These are phyloP conservation scores for Aegilops longissima DNA, from an alignment of 176 grass and related monocot genomes.

Conservation along the genomic window DNA sequence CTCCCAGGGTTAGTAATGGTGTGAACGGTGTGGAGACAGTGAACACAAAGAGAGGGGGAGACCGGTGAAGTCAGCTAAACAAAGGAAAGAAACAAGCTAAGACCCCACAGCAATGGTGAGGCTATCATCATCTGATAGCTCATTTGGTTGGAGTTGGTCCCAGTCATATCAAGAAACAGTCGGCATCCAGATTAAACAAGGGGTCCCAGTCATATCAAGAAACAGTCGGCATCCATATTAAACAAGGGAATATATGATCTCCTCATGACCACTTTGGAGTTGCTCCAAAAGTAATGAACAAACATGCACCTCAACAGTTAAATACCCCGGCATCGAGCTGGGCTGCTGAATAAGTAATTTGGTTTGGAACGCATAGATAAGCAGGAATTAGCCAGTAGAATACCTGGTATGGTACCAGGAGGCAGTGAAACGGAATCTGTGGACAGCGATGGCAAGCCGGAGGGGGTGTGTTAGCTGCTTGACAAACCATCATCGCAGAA, in stretches of 20 bases:
- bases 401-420: too few species aligned
- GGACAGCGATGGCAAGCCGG: too few species aligned
- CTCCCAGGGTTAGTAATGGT: background rate
- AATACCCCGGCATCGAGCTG: too few species aligned
- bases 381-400: too few species aligned
- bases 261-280: too few species aligned
- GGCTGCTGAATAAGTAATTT: too few species aligned
- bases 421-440: too few species aligned
- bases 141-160: background rate
- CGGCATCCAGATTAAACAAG: background rate
- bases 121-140: background rate
- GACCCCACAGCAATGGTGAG: background rate
- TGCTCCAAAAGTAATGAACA: too few species aligned
- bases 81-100: background rate
- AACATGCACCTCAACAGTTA: too few species aligned
- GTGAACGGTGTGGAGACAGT: background rate
- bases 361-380: too few species aligned
- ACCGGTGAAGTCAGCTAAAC: background rate
- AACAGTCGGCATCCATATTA: background rate
- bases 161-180: background rate
- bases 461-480: too few species aligned
- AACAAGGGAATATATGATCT: background rate
- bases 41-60: background rate
- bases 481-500: too few species aligned
- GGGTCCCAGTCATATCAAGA: background rate